Evolutionary conservation across 768 basidiomycete genomes (phyloP).

Genomic region (Boletus sp.): DNA sequence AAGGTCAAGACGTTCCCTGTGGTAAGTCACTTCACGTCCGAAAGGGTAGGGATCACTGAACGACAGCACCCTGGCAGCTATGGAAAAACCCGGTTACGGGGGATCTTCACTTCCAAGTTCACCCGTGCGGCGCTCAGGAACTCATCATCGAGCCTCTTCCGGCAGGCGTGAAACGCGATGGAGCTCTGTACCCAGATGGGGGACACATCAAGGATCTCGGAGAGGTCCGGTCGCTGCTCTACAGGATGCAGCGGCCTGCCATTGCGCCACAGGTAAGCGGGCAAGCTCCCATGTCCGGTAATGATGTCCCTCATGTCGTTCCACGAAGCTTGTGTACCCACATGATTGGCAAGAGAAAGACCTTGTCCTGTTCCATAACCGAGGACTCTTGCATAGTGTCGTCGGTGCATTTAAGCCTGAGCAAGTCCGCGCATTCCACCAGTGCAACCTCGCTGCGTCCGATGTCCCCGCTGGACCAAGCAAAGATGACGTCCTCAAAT

Average conservation of each 20-base stretch:
- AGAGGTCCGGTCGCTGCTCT: constrained; percentile 68
- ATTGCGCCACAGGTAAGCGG: constrained; percentile 66
- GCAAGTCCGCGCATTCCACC: constrained; percentile 50
- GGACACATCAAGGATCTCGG: constrained; percentile 69
- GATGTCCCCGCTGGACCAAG: constrained; percentile 47
- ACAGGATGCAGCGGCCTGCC: constrained; percentile 85
- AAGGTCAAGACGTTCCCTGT: constrained; percentile 72
- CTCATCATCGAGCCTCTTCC: constrained; percentile 75
- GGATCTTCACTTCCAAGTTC: constrained; percentile 83
- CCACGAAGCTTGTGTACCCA: constrained; percentile 64
- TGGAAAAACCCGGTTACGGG: constrained; percentile 94
- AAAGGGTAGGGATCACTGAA: neutral
- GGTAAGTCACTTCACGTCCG: constrained; percentile 29
- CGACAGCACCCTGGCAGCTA: constrained; percentile 38
- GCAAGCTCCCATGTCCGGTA: neutral
- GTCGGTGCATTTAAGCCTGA: constrained; percentile 57
- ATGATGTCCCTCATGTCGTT: neutral
- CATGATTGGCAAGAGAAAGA: constrained; percentile 79
- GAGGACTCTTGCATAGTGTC: constrained; percentile 64
- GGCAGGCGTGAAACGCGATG: constrained; percentile 49
- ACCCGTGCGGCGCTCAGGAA: constrained; percentile 71
- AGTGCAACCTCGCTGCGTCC: constrained; percentile 57
- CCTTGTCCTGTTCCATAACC: constrained; percentile 70
- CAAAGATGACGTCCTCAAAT: constrained; percentile 41
- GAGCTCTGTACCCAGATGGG: constrained; percentile 80